Percentiles rank a stretch among this genome's conserved stretches.
These are phyloP conservation scores for Ceratocystis variospora DNA, from an alignment of 2,329 filamentous ascomycete genomes.

Conservation along the genomic window DNA sequence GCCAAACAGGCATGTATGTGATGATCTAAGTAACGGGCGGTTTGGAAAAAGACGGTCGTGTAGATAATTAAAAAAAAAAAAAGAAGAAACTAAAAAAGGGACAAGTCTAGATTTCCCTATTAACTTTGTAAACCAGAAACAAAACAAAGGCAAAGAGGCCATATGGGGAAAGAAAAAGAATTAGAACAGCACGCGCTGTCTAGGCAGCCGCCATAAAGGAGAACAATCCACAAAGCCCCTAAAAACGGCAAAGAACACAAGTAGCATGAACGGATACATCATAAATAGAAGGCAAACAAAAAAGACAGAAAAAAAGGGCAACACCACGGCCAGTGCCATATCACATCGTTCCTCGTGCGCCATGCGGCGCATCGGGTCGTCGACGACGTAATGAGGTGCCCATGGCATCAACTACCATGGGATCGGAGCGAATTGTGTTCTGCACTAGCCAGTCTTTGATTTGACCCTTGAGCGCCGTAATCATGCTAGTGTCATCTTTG, in stretches of 20 bases:
- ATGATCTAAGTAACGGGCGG: too few species aligned
- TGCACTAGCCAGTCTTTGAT: conserved; percentile 80
- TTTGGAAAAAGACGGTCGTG: not conserved
- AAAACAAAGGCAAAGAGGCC: not conserved
- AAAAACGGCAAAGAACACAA: not conserved
- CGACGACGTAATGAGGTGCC: conserved; percentile 50
- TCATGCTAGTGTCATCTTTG: conserved; percentile 50
- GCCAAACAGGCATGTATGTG: too few species aligned
- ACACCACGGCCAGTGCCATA: not conserved
- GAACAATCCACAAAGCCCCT: not conserved
- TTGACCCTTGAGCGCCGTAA: conserved; percentile 42
- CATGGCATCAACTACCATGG: conserved; percentile 70
- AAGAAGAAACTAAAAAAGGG: not conserved
- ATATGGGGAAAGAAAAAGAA: not conserved
- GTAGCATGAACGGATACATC: not conserved
- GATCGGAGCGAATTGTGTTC: conserved; percentile 66
- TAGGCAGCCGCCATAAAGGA: not conserved
- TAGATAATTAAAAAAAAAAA: not conserved
- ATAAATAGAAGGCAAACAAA: conserved; percentile 3
- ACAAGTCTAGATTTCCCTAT: not conserved
- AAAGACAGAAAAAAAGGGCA: not conserved
- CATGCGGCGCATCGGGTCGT: conserved; percentile 47
- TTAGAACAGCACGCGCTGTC: not conserved
- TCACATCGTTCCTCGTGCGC: conserved; percentile 35
- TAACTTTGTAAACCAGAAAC: not conserved